A percentile compares a stretch with the other conserved stretches of the same genome.
Conservation (phyloP, 2,329 filamentous ascomycete genomes). For the Ceratocystiopsis brevicomis region DNA sequence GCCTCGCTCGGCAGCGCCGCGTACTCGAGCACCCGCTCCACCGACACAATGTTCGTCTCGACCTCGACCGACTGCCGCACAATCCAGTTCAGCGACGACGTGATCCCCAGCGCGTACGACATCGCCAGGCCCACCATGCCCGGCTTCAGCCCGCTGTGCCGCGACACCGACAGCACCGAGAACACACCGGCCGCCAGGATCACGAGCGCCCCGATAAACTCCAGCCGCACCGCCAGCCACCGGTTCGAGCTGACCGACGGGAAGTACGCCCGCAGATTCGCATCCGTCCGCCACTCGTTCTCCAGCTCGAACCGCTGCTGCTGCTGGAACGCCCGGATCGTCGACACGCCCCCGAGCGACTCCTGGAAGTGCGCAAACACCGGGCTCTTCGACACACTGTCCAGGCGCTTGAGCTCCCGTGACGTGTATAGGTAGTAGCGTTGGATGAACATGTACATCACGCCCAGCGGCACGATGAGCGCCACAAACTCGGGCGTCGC, state of each 20-base stretch:
- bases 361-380: constrained; percentile 99
- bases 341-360: constrained; percentile 80
- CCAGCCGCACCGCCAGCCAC: constrained; percentile 86
- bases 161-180: constrained; percentile 60
- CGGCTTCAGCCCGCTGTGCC: constrained; percentile 40
- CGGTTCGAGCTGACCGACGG: constrained; percentile 86
- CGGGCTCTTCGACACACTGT: constrained; percentile 86
- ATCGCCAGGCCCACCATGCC: constrained; percentile 83
- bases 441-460: constrained; percentile 82
- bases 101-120: constrained; percentile 96
- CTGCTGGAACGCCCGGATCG: constrained; percentile 87
- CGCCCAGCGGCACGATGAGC: constrained; percentile 61
- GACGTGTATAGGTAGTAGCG: constrained; percentile 94
- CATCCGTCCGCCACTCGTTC: constrained; percentile 94
- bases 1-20: constrained; percentile 80
- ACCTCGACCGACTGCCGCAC: constrained; percentile 96
- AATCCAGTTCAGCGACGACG: constrained; percentile 95
- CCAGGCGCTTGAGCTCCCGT: constrained; percentile 84
- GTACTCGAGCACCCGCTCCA: constrained; percentile 94
- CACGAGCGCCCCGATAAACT: constrained; percentile 88
- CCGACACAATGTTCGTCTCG: constrained; percentile 99
- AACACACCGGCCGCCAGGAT: constrained; percentile 76
- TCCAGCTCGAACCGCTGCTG: constrained; percentile 73
- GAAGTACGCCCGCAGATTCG: constrained; percentile 85
- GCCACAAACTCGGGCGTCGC: constrained; percentile 64